These are phyloP conservation scores for Nannochloropsis gaditana DNA, from an alignment of 108 stramenopile genomes.

Conservation along the genomic window DNA sequence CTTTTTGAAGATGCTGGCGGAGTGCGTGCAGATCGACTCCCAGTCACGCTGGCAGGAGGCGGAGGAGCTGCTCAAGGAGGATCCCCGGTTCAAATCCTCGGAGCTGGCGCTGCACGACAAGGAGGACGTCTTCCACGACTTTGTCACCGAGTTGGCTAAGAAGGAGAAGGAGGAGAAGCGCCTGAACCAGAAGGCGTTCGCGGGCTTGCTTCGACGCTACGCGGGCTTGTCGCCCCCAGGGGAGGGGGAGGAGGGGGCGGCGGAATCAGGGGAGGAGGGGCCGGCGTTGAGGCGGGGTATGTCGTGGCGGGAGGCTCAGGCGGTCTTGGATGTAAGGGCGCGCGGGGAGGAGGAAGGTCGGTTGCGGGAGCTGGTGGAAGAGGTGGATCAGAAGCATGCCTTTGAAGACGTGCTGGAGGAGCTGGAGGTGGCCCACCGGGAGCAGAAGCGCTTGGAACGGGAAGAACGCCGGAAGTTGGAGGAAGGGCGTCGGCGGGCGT, in stretches of 20 bases:
- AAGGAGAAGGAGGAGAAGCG: constrained; percentile 43
- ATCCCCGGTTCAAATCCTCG: constrained; percentile 45
- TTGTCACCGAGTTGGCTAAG: constrained; percentile 50
- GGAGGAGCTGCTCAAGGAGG: constrained; percentile 47
- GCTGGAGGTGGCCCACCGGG: constrained; percentile 34
- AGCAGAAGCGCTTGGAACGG: constrained; percentile 31
- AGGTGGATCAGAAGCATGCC: constrained; percentile 21
- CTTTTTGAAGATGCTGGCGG: constrained; percentile 55
- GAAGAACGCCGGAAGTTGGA: constrained; percentile 39
- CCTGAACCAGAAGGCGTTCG: not conserved
- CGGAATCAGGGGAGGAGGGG: not conserved
- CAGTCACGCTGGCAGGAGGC: constrained; percentile 46
- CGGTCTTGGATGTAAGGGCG: constrained; percentile 31
- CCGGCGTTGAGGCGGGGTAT: not conserved
- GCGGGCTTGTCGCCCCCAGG: not conserved
- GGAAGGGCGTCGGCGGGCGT: constrained; percentile 34
- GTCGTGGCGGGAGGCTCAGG: constrained; percentile 34
- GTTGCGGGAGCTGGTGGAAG: not conserved
- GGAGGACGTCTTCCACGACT: constrained; percentile 56
- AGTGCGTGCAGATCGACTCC: constrained; percentile 52
- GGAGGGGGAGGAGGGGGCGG: not conserved
- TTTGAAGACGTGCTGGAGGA: constrained; percentile 43
- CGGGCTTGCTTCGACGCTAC: not conserved
- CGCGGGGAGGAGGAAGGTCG: constrained; percentile 27
- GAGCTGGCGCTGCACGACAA: constrained; percentile 37